phyloP scores from a whole-genome alignment of 257 asterid species.

The Echium plantagineum region DNA sequence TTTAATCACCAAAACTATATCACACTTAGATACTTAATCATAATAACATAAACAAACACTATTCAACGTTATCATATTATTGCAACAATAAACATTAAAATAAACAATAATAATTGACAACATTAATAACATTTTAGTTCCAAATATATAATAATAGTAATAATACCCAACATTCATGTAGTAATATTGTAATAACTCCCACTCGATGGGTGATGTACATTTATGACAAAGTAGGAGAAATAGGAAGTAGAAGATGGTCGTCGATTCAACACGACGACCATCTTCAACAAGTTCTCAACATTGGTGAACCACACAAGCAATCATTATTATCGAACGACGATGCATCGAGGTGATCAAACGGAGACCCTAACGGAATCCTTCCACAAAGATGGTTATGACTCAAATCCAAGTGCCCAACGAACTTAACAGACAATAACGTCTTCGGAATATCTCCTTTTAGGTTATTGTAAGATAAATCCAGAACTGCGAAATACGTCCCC shows the following conservation, averaged over 20 bases:
- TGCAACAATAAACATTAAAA: conserved; percentile 1
- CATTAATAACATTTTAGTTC: neutral
- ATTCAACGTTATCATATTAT: neutral
- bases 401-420: conserved; percentile 78
- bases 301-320: conserved; percentile 80
- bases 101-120: neutral
- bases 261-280: too few species aligned
- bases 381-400: conserved; percentile 89
- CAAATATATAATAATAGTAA: too few species aligned
- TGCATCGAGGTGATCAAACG: conserved; percentile 79
- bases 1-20: neutral
- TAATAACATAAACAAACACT: neutral
- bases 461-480: conserved; percentile 65
- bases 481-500: conserved; percentile 50
- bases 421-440: conserved; percentile 47
- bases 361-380: conserved; percentile 66
- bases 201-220: too few species aligned
- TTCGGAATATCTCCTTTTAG: conserved; percentile 62
- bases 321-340: conserved; percentile 74
- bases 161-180: too few species aligned
- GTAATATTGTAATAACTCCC: too few species aligned
- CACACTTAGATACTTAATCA: neutral
- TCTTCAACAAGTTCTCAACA: conserved; percentile 34
- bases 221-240: too few species aligned
- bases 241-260: too few species aligned